Base-by-base conservation (phyloP, 306 rosid species). In the Vigna angularis region DNA sequence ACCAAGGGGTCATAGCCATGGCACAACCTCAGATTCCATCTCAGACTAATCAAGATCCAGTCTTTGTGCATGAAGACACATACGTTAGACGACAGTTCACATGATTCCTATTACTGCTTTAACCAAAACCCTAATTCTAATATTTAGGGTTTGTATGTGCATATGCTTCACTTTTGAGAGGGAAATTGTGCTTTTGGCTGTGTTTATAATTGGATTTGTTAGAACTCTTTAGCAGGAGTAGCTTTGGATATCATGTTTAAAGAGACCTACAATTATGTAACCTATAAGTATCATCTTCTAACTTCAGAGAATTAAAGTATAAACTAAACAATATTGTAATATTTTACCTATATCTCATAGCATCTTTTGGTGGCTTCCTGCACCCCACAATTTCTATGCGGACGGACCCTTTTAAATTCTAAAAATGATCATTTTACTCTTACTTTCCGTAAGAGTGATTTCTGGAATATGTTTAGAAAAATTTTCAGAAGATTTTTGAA, bases 41-140 rank as follows among this genome's bases (percentile, higher is more conserved):
- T 22, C 93, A 79, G 69, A 72, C 40, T 10, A 64, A 76, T 67
- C 87, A 86, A n/a, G 89, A 88, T 1, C 98, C 98, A 0, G 95
- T 92, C 3, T 94, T 92, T 62, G 95, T 95, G 44, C 98, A 89
- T 3, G 97, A 95, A 83, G 98, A 95, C 84, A 95, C 98, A 0
- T 95, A 92, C 28, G 79, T 83, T 47, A 87, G 98, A 76, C 84
- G 97, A 72, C 97, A 95, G 67, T 90, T 86, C 84, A 87, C 95
- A n/a, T 94, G 93, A 90, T 75, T 56, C 34, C 34, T 30, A 3
- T 4, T 30, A 11, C 51, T 56, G 42, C 51, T 45, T 47, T 32
- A 67, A 26, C 48, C 10, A 45, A 63, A 70, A 63, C 69, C 47
- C 55, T 78, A 72, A 24, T 53, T 28, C 11, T 26, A 53, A 30